A percentile compares a stretch with the other conserved stretches of the same genome.
Evolutionary conservation across 805 yeast genomes (phyloP).

Genomic region (Metschnikowia similis): DNA sequence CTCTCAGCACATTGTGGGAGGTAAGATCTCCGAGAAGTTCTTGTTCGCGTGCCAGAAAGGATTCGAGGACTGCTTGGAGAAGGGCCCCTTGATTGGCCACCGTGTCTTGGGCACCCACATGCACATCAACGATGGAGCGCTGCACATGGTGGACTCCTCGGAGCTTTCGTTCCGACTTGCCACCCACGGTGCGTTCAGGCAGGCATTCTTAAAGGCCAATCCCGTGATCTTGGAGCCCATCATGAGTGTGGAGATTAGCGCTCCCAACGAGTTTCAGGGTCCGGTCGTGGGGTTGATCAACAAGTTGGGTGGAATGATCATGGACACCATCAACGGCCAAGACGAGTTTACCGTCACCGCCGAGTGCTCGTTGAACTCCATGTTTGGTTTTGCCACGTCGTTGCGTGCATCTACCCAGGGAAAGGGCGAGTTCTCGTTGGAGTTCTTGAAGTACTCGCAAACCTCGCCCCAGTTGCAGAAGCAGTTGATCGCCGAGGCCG

Average conservation of each 20-base stretch:
- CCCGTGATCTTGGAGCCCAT: constrained; percentile 95
- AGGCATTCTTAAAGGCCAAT: constrained; percentile 76
- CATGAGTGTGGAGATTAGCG: constrained; percentile 88
- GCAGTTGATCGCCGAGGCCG: constrained; percentile 80
- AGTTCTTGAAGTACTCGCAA: constrained; percentile 88
- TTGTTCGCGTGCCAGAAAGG: constrained; percentile 93
- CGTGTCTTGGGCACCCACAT: constrained; percentile 87
- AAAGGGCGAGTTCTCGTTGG: constrained; percentile 95
- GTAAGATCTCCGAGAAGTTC: constrained; percentile 93
- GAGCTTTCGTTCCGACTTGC: constrained; percentile 95
- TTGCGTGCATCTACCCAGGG: constrained; percentile 98
- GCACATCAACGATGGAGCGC: constrained; percentile 95
- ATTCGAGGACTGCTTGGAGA: constrained; percentile 88
- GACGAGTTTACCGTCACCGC: constrained; percentile 93
- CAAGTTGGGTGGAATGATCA: constrained; percentile 86
- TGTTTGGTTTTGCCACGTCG: constrained; percentile 95
- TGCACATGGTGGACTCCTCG: constrained; percentile 95
- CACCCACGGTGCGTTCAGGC: constrained; percentile 84
- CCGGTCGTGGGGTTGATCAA: constrained; percentile 85
- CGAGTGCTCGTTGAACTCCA: constrained; percentile 92
- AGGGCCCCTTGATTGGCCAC: constrained; percentile 96
- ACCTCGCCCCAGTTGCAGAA: constrained; percentile 87
- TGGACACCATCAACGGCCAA: constrained; percentile 88
- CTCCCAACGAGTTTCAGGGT: constrained; percentile 97
- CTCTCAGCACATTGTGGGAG: constrained; percentile 89